These are phyloP conservation scores for Inga leiocalycina DNA, from an alignment of 306 rosid species.

Conservation along the genomic window DNA sequence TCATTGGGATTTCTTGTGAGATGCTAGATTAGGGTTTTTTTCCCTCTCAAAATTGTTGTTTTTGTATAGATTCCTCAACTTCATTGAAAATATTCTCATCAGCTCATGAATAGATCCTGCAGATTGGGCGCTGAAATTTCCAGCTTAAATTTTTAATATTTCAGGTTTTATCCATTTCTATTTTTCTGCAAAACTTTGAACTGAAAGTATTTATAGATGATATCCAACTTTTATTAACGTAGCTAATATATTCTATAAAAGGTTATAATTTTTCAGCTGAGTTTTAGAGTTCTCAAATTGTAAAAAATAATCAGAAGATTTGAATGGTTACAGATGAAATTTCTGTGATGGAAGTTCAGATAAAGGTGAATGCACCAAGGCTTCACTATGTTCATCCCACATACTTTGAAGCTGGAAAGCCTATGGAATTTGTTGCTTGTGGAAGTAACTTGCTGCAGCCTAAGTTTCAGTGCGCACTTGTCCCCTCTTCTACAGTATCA, in stretches of 20 bases:
- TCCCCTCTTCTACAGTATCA: constrained; percentile 27
- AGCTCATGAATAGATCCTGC: neutral
- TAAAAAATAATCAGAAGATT: constrained; percentile 32
- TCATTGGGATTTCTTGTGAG: neutral
- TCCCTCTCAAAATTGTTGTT: neutral
- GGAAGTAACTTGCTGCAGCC: constrained; percentile 87
- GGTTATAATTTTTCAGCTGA: constrained; percentile 12
- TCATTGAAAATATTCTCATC: neutral
- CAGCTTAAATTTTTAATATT: neutral
- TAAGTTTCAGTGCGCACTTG: constrained; percentile 71
- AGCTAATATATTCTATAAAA: neutral
- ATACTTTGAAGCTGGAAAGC: constrained; percentile 94
- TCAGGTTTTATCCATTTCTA: neutral
- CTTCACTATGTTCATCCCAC: constrained; percentile 90
- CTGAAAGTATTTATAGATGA: constrained; percentile 12
- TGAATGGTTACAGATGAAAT: constrained; percentile 58
- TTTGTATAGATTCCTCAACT: neutral
- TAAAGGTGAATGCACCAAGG: constrained; percentile 67
- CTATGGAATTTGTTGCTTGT: constrained; percentile 93
- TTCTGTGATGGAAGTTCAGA: constrained; percentile 60
- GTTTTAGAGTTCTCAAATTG: constrained; percentile 22
- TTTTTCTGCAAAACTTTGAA: neutral
- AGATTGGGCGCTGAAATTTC: neutral
- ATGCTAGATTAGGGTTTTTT: neutral
- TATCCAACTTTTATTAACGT: neutral